Evolutionary conservation across 179 eudicot species (phyloP).

Genomic region (Patellifolia procumbens): DNA sequence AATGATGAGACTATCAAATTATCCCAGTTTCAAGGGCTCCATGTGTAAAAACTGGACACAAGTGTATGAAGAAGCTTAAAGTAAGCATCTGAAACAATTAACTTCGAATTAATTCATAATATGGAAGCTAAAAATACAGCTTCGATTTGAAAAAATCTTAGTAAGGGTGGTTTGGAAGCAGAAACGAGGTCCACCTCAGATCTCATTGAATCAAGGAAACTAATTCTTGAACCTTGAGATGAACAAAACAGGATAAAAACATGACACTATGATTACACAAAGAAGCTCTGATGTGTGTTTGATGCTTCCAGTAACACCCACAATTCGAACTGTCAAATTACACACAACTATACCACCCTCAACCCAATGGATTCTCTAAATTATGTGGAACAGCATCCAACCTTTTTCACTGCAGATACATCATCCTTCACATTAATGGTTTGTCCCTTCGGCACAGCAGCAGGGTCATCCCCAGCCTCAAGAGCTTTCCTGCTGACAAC

Average conservation of each 20-base stretch:
- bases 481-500: slow-evolving; percentile 32
- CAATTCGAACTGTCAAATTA: background rate
- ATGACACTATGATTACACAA: background rate
- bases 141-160: background rate
- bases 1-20: too few relatives aligned
- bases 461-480: slow-evolving; percentile 50
- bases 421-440: slow-evolving; percentile 55
- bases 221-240: slow-evolving; percentile 9
- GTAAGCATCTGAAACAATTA: background rate
- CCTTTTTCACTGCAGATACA: slow-evolving; percentile 10
- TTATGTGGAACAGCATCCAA: slow-evolving; percentile 9
- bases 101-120: slow-evolving; percentile 3
- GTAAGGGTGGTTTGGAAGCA: background rate
- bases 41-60: background rate
- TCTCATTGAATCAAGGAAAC: slow-evolving; percentile 10
- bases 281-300: background rate
- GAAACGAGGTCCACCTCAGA: slow-evolving; percentile 9
- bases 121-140: slow-evolving; percentile 15
- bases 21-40: background rate
- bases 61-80: background rate
- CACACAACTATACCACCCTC: background rate
- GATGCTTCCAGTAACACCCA: background rate
- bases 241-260: background rate
- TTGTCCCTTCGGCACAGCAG: slow-evolving; percentile 58
- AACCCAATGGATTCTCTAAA: background rate